Evolutionary conservation across 2,329 filamentous ascomycete genomes (phyloP), one percentile per base, ranked within the genome.

Genomic region (Colletotrichum spaethianum): DNA sequence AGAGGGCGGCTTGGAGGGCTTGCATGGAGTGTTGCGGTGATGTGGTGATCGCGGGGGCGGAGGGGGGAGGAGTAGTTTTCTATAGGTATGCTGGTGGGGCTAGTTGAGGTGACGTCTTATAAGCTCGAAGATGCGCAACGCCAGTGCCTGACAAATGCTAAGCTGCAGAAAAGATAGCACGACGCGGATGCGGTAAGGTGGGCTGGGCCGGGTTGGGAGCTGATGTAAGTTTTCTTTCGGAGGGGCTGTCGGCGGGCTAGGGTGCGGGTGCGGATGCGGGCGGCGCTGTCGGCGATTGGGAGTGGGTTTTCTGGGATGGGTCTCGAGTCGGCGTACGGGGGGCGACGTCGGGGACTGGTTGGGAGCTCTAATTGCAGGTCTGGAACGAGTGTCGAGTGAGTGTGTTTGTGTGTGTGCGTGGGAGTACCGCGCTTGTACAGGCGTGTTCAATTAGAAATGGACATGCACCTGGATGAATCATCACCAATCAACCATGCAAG

Each of bases 401-500:
- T 16, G 2, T 40, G 28, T 42, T 38, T 5, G 12, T 31, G 33
- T 14, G n/a, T 56, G 23, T 56, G 38, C 26, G 20, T 33, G 20
- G 16, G 33, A 26, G 14, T 12, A 11, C 7, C n/a, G 59, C 8
- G 44, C 44, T 62, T 62, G 9, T 50, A 14, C 42, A 50, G 50
- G 40, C 28, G 42, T 40, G 12, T 40, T 55, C 48, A 31, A n/a
- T 38, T 56, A 3, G 16, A 36, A 26, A 48, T 62, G 33, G 48
- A 33, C 31, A 62, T 66, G 69, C 69, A 70, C n/a, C 42, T 57
- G 52, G 57, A 70, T 73, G 52, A 73, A 52, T 71, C 70, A 73
- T 73, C 63, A 33, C 62, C 63, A 69, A 72, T 63, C 60, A 68
- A 42, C 14, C 14, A 20, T 12, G 31, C 46, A 36, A 56, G 50